A percentile compares a stretch with the other conserved stretches of the same genome.
These are phyloP conservation scores for Symbiodinium natans DNA, from an alignment of 73 alveolate genomes.

Conservation along the genomic window DNA sequence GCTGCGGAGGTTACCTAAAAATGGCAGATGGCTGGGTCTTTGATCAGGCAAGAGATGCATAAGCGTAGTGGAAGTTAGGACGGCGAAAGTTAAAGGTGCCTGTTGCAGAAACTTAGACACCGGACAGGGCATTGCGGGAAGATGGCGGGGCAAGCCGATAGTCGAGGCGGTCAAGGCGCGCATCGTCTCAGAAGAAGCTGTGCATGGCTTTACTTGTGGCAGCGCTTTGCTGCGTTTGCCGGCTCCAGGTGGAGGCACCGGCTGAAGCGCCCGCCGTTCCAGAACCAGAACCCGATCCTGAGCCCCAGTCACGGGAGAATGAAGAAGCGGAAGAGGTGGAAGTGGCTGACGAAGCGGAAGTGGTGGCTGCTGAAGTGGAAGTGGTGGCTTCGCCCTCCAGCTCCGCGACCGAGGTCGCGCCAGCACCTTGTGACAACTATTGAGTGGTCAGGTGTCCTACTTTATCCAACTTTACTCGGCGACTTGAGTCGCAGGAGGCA, in stretches of 20 bases:
- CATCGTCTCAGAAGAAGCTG: background rate
- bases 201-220: background rate
- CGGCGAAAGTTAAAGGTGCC: background rate
- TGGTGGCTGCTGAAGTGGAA: background rate
- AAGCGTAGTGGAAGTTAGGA: background rate
- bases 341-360: background rate
- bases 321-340: no score
- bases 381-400: no score
- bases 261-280: background rate
- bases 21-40: slow-evolving; percentile 79
- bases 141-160: slow-evolving; percentile 87
- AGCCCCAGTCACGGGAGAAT: background rate
- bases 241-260: background rate
- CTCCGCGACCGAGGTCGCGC: no score
- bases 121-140: slow-evolving; percentile 72
- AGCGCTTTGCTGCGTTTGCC: background rate
- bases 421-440: no score
- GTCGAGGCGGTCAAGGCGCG: slow-evolving; percentile 55
- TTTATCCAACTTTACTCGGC: no score
- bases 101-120: background rate
- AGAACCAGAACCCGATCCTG: background rate
- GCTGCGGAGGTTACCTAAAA: slow-evolving; percentile 36
- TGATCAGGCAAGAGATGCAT: slow-evolving; percentile 42
- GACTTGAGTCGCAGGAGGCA: no score
- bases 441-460: no score